Evolutionary conservation across 768 basidiomycete genomes (phyloP), one percentile per base, ranked within the genome.

Genomic region (Dioszegia hungarica): DNA sequence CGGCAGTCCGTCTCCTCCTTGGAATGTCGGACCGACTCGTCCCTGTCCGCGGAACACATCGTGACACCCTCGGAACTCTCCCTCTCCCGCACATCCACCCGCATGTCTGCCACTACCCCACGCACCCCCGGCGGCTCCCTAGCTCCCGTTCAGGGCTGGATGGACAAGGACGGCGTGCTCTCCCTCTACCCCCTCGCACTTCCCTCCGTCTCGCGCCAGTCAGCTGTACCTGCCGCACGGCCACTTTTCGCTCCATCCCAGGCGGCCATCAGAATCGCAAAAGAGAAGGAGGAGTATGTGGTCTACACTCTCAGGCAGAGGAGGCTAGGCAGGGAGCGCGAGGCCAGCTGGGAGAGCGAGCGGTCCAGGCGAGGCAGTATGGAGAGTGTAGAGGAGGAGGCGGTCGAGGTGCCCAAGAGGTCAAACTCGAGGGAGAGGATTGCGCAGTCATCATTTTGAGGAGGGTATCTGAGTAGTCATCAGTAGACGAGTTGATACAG

Each of bases 101-200:
- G 14, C 33, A 29, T 17, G 22, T 20, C 48, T 54, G 19, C 43
- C 24, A 15, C 22, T 28, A 24, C 40, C 46, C 11, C 36, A 2
- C 2, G n/a, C 34, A 38, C 28, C 14, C 49, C 48, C 49, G 49
- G 36, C 24, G 34, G 33, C 2, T 44, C 45, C 22, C 64, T 67
- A 20, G 67, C 67, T 15, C 70, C 70, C 12, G 65, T 69, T 28
- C 59, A 67, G 34, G 37, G 58, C 24, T 72, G 70, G 70, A 72
- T 72, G 70, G 70, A 63, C 36, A 47, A 47, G 29, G 60, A 60
- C 0, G 70, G 67, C n/a, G 60, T 72, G 10, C 59, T 72, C 12
- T 72, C 70, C 24, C 66, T 72, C 54, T 72, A 72, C 54, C 70
- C 70, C 5, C 62, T 72, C 19, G 67, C 62, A 37, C 58, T 61